Evolutionary conservation across 2,329 filamentous ascomycete species (phyloP), one percentile per base, ranked within the genome.

Genomic region (Colletotrichum noveboracense): DNA sequence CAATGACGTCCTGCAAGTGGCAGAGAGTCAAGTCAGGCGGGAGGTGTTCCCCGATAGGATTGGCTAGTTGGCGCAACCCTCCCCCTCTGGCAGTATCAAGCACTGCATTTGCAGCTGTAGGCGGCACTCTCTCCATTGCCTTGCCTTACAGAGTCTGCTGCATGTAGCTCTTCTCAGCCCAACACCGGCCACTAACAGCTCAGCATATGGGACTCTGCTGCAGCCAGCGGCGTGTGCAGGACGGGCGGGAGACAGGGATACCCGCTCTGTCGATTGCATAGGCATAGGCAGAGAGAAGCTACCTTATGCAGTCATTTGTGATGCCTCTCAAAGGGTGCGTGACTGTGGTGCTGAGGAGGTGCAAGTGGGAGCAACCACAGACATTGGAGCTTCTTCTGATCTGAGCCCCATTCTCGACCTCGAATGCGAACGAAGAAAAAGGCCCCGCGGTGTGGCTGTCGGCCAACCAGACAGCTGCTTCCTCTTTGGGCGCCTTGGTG

Each of bases 1-100:
- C 75, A 76, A 70, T 76, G 71, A 70, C 74, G 60, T 70, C n/a
- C 74, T 76, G 60, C 71, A 62, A 76, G 71, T 76, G 65, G 74
- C 70, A 70, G 74, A 74, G 61, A 61, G 36, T 36, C 75, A 48
- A 76, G 73, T 77, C 75, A 77, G 75, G 72, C 75, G 75, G 60
- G 18, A 68, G 55, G 30, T 61, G 71, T 48, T 43, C 61, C 30
- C 14, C 64, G 24, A 70, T 52, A 28, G 68, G 68, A 77, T 76
- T 77, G 75, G 75, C 64, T 65, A 60, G 38, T 38, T 30, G 64
- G 36, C 62, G 58, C 75, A 76, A 69, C 72, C 75, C 64, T 52
- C 43, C 43, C 43, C 43, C 43, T 38, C 36, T 30, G 18, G 36
- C 43, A 48, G 64, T 48, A 67, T 38, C 24, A 56, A 30, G 18